These are phyloP conservation scores for Phytophthora sp. DNA, from an alignment of 352 stramenopile species.

Conservation along the genomic window DNA sequence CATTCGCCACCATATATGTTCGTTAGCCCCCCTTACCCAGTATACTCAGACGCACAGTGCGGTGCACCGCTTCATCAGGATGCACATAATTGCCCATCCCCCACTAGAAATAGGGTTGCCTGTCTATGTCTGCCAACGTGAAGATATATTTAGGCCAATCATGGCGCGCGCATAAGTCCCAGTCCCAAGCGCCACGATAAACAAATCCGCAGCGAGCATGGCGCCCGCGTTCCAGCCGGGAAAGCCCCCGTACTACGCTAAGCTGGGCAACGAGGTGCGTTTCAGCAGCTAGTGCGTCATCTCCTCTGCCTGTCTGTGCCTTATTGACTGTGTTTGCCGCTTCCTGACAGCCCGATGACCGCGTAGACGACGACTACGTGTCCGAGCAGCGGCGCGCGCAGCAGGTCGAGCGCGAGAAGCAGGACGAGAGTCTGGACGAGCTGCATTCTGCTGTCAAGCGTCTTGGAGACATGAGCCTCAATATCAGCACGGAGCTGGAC, in stretches of 20 bases:
- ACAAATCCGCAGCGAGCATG: conserved; percentile 37
- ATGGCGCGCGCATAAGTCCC: conserved; percentile 12
- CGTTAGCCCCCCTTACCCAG: not conserved
- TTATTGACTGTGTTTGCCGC: conserved; percentile 6
- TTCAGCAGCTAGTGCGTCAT: not conserved
- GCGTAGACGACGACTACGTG: conserved; percentile 67
- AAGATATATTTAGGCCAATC: conserved; percentile 41
- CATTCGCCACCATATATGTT: not conserved
- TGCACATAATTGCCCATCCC: conserved; percentile 5
- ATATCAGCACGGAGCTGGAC: conserved; percentile 85
- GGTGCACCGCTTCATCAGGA: conserved; percentile 17
- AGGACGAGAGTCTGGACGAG: conserved; percentile 84
- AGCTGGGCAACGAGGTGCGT: conserved; percentile 73
- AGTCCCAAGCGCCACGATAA: conserved; percentile 4
- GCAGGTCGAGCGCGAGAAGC: conserved; percentile 80
- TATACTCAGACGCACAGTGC: conserved; percentile 21
- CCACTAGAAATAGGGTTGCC: not conserved
- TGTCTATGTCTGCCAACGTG: conserved; percentile 8
- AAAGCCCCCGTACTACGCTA: conserved; percentile 72
- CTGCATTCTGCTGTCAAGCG: conserved; percentile 82
- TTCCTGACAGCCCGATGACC: conserved; percentile 46
- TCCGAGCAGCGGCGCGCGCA: conserved; percentile 55
- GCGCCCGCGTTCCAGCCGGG: conserved; percentile 61
- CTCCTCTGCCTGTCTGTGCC: not conserved
- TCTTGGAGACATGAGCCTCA: conserved; percentile 82